These are phyloP conservation scores for Psilocybe mexicana DNA, from an alignment of 1,284 basidiomycete genomes.

Conservation along the genomic window DNA sequence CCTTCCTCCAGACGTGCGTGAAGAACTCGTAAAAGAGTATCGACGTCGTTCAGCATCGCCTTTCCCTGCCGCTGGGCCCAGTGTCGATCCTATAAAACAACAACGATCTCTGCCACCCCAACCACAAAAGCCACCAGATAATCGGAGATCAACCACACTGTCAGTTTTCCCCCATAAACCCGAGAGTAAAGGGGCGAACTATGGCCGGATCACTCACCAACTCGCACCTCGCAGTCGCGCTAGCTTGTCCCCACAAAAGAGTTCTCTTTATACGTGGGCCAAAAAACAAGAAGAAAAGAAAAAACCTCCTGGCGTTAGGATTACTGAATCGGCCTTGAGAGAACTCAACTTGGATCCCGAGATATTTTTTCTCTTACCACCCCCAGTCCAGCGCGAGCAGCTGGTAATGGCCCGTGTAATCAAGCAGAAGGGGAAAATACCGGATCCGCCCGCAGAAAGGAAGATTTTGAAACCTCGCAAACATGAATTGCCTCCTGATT, in stretches of 20 bases:
- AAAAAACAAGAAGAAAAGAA: slow-evolving; percentile 25
- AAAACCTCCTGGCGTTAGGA: slow-evolving; percentile 26
- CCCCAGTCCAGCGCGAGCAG: slow-evolving; percentile 72
- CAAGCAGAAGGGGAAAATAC: slow-evolving; percentile 43
- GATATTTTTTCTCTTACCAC: slow-evolving; percentile 67
- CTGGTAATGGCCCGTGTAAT: slow-evolving; percentile 55
- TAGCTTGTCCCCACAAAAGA: slow-evolving; percentile 46
- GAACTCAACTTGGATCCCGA: slow-evolving; percentile 70
- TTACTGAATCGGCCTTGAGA: slow-evolving; percentile 53
- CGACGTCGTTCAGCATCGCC: slow-evolving; percentile 57
- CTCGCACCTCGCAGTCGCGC: slow-evolving; percentile 54
- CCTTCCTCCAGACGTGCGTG: slow-evolving; percentile 68
- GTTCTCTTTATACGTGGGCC: slow-evolving; percentile 32
- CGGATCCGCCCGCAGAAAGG: slow-evolving; percentile 40
- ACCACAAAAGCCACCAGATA: slow-evolving; percentile 14
- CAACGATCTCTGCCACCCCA: neutral
- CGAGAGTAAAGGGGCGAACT: slow-evolving; percentile 38
- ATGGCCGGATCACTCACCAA: slow-evolving; percentile 61
- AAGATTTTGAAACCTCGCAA: slow-evolving; percentile 56
- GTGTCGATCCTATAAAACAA: neutral
- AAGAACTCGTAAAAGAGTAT: slow-evolving; percentile 71
- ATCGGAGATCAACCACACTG: slow-evolving; percentile 19
- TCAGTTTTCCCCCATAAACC: slow-evolving; percentile 33
- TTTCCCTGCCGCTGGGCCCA: slow-evolving; percentile 22
- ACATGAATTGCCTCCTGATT: slow-evolving; percentile 36